These are phyloP conservation scores for Deuterostichococcus epilithicus DNA, from an alignment of 139 green algal genomes.

Conservation along the genomic window DNA sequence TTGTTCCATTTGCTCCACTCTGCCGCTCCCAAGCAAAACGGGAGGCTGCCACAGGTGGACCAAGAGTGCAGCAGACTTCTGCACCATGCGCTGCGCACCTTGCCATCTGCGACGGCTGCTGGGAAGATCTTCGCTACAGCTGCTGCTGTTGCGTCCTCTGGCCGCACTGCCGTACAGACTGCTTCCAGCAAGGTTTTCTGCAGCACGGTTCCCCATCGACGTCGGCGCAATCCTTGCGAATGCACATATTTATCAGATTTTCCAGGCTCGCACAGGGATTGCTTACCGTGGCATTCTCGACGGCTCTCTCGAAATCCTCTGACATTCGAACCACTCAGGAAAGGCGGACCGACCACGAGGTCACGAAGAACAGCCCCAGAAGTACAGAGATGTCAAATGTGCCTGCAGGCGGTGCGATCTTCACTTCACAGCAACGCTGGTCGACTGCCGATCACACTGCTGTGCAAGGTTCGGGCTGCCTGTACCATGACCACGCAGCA, in stretches of 20 bases:
- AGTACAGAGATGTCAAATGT: neutral
- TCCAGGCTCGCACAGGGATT: too few species aligned
- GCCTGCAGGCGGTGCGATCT: neutral
- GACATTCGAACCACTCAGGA: neutral
- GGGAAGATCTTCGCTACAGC: neutral
- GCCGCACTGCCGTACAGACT: neutral
- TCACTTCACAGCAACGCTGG: too few species aligned
- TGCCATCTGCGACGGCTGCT: neutral
- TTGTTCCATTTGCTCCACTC: neutral
- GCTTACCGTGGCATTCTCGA: neutral
- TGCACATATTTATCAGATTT: too few species aligned
- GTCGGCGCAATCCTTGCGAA: too few species aligned
- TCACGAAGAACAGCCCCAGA: too few species aligned
- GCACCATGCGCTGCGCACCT: neutral
- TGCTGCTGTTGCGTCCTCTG: neutral
- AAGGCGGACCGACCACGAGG: too few species aligned
- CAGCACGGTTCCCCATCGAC: too few species aligned
- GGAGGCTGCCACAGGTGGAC: too few species aligned
- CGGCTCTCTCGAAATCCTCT: neutral
- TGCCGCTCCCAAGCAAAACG: too few species aligned
- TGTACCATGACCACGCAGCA: too few species aligned
- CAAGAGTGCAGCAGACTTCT: too few species aligned
- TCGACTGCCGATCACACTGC: neutral
- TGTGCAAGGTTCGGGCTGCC: neutral
- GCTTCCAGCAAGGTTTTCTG: neutral